These are phyloP conservation scores for Coemansia javaensis DNA, from an alignment of 192 early-diverging fungal species.

Conservation along the genomic window DNA sequence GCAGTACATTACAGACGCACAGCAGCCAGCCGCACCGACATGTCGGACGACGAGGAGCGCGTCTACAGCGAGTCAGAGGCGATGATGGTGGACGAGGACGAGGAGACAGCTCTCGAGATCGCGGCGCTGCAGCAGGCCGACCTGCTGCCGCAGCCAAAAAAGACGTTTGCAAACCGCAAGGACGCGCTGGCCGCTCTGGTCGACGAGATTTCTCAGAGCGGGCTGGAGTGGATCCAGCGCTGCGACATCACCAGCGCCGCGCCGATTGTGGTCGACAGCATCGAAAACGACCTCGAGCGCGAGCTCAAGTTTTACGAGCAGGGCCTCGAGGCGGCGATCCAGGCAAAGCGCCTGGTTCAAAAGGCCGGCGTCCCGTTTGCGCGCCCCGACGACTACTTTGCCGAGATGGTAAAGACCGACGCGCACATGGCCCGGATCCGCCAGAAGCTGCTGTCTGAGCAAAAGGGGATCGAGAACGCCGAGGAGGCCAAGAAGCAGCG, in stretches of 20 bases:
- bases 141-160: conserved; percentile 16
- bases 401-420: conserved; percentile 98
- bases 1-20: too few species aligned
- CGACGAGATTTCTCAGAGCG: conserved; percentile 58
- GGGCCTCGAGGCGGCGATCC: conserved; percentile 71
- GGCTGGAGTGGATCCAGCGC: conserved; percentile 67
- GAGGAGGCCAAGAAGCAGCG: conserved; percentile 84
- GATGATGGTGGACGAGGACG: conserved; percentile 31
- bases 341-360: conserved; percentile 59
- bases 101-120: conserved; percentile 49
- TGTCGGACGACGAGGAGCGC: conserved; percentile 2
- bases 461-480: conserved; percentile 68
- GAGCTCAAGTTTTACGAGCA: conserved; percentile 94
- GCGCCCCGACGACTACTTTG: conserved; percentile 93
- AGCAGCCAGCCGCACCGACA: not conserved
- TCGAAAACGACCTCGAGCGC: conserved; percentile 84
- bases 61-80: conserved; percentile 15
- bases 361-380: conserved; percentile 68
- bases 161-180: conserved; percentile 39
- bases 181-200: conserved; percentile 56
- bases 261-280: conserved; percentile 56
- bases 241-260: conserved; percentile 57
- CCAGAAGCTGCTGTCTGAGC: conserved; percentile 80
- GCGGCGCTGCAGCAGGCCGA: conserved; percentile 34
- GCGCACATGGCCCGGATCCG: conserved; percentile 90